phyloP scores from a whole-genome alignment of 2,329 filamentous ascomycete genomes.

The Cephalotrichum gorgonifer region DNA sequence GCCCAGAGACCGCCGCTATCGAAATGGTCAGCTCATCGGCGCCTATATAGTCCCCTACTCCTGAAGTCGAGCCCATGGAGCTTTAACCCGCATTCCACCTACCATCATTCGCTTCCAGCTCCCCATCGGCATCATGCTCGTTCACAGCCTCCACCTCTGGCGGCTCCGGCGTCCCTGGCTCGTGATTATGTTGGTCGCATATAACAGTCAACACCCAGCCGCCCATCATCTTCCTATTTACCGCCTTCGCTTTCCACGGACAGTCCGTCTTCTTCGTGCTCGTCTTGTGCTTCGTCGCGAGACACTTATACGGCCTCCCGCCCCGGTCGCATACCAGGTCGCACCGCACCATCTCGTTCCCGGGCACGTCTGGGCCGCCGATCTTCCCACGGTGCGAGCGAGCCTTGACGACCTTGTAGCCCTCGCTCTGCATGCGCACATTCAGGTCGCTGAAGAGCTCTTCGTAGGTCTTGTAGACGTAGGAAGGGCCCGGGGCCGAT shows the following conservation, averaged over 20 bases:
- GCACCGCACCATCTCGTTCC: constrained; percentile 31
- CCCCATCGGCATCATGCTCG: constrained; percentile 22
- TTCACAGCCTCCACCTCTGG: constrained; percentile 19
- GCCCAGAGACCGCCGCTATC: constrained; percentile 8
- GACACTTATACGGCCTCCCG: constrained; percentile 30
- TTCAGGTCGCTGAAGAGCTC: constrained; percentile 29
- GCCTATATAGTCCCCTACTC: neutral
- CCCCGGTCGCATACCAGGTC: constrained; percentile 35
- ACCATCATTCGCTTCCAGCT: constrained; percentile 14
- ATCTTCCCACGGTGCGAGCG: constrained; percentile 30
- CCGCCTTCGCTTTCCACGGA: constrained; percentile 34
- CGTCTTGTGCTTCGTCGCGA: constrained; percentile 33
- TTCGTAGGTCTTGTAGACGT: constrained; percentile 27
- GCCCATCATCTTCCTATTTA: constrained; percentile 29
- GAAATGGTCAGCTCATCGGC: neutral
- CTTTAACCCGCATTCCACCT: neutral
- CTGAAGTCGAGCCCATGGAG: too few relatives aligned
- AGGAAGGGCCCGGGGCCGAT: constrained; percentile 19
- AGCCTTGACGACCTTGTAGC: constrained; percentile 34
- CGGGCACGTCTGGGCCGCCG: constrained; percentile 26
- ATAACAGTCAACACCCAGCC: constrained; percentile 33
- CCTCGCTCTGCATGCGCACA: constrained; percentile 29
- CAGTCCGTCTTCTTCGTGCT: constrained; percentile 35
- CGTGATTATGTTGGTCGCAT: constrained; percentile 33
- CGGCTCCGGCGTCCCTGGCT: constrained; percentile 31